Percentiles rank a stretch among this genome's conserved stretches.
Conservation (phyloP, 2,329 filamentous ascomycete species). For the Coleophoma cylindrospora region DNA sequence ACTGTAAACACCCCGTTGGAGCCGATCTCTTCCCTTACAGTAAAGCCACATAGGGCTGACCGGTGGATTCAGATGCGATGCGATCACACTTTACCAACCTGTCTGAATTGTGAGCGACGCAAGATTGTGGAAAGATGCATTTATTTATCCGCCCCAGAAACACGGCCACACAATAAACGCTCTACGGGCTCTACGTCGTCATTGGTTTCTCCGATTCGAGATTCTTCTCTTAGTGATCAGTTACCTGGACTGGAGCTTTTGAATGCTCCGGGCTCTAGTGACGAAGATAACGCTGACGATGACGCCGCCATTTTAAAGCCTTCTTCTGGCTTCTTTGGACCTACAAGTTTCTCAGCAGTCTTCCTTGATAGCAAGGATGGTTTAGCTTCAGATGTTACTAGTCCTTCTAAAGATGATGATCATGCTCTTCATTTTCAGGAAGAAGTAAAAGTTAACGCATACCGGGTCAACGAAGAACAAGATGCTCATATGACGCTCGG, state of each 20-base stretch:
- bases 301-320: neutral
- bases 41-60: no score
- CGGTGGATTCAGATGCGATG: neutral
- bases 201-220: neutral
- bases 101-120: neutral
- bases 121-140: neutral
- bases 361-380: conserved; percentile 1
- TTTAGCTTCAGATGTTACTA: neutral
- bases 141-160: neutral
- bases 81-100: neutral
- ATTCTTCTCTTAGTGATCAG: no score
- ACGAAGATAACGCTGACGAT: neutral
- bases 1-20: no score
- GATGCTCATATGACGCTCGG: conserved; percentile 2
- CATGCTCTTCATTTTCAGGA: neutral
- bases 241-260: neutral
- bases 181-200: neutral
- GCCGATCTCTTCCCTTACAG: no score
- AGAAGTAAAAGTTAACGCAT: neutral
- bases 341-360: conserved; percentile 9
- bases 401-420: neutral
- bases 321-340: conserved; percentile 6
- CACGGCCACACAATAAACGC: neutral
- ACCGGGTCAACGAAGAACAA: neutral
- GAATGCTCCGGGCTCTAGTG: neutral